Conservation (phyloP, 768 basidiomycete genomes). For the Lactarius sp. region DNA sequence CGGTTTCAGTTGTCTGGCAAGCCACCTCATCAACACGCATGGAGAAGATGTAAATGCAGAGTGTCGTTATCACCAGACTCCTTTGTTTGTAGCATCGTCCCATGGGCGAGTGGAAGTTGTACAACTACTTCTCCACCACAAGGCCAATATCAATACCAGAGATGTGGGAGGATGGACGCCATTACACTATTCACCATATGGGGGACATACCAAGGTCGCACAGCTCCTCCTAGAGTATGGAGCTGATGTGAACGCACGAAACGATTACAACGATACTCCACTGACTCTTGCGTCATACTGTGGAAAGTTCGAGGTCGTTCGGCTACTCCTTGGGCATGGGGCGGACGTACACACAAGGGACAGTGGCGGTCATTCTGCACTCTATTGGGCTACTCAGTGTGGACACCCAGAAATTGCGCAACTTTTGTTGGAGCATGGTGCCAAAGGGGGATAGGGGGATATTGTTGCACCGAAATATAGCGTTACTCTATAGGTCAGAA, state of each 20-base stretch:
- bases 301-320: not conserved
- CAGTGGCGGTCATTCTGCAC: not conserved
- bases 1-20: not conserved
- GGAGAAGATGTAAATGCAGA: not conserved
- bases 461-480: not conserved
- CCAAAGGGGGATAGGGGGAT: not conserved
- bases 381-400: not conserved
- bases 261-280: not conserved
- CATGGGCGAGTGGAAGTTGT: not conserved
- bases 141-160: not conserved
- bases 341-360: not conserved
- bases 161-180: no score
- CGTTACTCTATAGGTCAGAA: no score
- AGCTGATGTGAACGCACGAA: not conserved
- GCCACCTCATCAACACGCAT: not conserved
- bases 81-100: not conserved
- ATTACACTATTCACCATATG: no score
- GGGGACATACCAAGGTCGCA: no score
- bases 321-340: not conserved
- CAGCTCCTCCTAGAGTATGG: no score
- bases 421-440: not conserved
- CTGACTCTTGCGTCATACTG: not conserved
- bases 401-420: not conserved
- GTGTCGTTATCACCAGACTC: not conserved
- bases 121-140: not conserved